Evolutionary conservation across 2,329 filamentous ascomycete species (phyloP).

Genomic region (Colletotrichum lupini): DNA sequence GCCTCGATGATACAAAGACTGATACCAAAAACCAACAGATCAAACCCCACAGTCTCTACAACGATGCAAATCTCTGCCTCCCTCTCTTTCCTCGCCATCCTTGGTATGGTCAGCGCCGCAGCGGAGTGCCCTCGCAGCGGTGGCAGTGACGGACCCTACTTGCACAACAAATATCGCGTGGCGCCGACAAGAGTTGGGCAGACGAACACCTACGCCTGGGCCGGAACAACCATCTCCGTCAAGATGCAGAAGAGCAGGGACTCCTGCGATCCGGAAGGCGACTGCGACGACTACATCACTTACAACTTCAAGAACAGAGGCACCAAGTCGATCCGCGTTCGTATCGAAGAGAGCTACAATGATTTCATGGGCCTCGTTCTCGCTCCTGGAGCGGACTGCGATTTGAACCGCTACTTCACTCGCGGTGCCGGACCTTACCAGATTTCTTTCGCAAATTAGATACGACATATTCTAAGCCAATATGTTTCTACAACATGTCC

Average conservation of each 20-base stretch:
- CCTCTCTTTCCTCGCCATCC: background rate
- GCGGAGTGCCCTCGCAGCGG: background rate
- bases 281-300: background rate
- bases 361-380: background rate
- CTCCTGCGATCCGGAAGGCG: background rate
- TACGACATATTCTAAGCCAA: background rate
- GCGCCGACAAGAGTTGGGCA: background rate
- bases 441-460: background rate
- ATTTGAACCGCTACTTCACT: background rate
- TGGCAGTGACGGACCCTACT: background rate
- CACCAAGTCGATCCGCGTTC: background rate
- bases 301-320: constrained; percentile 14
- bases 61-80: background rate
- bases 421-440: background rate
- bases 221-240: background rate
- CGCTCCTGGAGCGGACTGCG: background rate
- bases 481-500: no score
- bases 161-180: background rate
- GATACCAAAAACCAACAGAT: background rate
- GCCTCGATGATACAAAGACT: background rate
- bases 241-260: constrained; percentile 9
- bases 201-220: background rate
- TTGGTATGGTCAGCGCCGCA: background rate
- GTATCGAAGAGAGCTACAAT: background rate
- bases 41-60: background rate